Percentiles rank a stretch among this genome's conserved stretches.
Evolutionary conservation across 306 rosid genomes (phyloP).

Genomic region (Dryas octopetala): DNA sequence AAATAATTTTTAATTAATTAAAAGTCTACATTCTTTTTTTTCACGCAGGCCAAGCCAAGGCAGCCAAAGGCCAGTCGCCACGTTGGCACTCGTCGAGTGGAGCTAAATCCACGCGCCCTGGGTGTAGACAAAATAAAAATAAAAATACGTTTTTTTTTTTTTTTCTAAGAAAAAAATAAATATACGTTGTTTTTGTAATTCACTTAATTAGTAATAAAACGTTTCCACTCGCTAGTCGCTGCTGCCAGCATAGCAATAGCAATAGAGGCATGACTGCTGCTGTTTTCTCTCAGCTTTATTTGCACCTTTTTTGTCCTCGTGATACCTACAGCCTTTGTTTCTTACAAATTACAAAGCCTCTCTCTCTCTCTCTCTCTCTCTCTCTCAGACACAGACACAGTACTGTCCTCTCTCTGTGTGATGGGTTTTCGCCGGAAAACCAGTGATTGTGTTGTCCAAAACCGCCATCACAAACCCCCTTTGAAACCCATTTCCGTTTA

Average conservation of each 20-base stretch:
- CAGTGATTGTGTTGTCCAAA: constrained; percentile 4
- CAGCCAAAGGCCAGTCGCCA: neutral
- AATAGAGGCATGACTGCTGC: constrained; percentile 4
- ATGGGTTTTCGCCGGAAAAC: constrained; percentile 42
- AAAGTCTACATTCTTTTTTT: neutral
- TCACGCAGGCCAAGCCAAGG: neutral
- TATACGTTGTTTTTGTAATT: neutral
- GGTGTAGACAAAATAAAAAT: neutral
- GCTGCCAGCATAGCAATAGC: constrained; percentile 29
- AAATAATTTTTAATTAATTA: neutral
- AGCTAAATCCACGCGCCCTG: constrained; percentile 11
- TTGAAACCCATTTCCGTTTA: constrained; percentile 11
- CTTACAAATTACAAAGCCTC: constrained; percentile 16
- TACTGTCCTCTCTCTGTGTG: constrained; percentile 7
- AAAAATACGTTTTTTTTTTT: neutral
- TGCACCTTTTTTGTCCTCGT: constrained; percentile 45
- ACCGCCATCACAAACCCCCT: neutral
- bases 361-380: constrained; percentile 8
- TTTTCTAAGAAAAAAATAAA: neutral
- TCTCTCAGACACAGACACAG: neutral
- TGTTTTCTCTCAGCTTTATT: constrained; percentile 30
- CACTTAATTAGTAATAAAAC: constrained; percentile 10
- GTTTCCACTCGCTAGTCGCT: constrained; percentile 14
- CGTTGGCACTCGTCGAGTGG: neutral
- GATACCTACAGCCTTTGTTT: constrained; percentile 32